A percentile compares a stretch with the other conserved stretches of the same genome.
Conservation (phyloP, 2,329 filamentous ascomycete genomes). For the Thyridium curvatum region DNA sequence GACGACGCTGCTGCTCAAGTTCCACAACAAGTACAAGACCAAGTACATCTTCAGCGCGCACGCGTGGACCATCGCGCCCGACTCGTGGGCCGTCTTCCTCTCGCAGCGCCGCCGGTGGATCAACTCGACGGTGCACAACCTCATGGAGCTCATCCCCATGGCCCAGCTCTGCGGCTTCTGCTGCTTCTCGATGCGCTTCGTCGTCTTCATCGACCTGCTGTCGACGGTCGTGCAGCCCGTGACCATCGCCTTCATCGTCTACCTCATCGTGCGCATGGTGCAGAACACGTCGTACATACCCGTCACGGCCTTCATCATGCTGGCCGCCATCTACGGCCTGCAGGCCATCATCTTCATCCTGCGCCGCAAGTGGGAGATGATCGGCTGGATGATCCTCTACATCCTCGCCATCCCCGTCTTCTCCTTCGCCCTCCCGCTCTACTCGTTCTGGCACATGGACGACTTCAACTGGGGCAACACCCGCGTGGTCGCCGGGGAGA, state of each 20-base stretch:
- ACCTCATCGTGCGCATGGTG: constrained; percentile 72
- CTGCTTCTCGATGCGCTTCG: constrained; percentile 98
- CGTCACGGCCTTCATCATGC: constrained; percentile 79
- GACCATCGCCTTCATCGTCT: constrained; percentile 81
- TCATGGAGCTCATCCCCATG: constrained; percentile 90
- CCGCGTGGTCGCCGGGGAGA: constrained; percentile 90
- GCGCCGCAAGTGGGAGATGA: constrained; percentile 98
- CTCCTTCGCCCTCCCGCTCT: constrained; percentile 81
- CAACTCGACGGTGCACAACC: constrained; percentile 97
- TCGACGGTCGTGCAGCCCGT: constrained; percentile 91
- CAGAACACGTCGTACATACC: constrained; percentile 62
- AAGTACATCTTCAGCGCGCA: constrained; percentile 92
- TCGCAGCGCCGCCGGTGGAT: constrained; percentile 99
- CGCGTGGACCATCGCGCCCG: constrained; percentile 94
- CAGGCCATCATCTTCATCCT: constrained; percentile 97
- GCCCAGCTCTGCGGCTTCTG: constrained; percentile 97
- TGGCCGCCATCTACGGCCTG: constrained; percentile 94
- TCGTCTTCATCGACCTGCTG: constrained; percentile 90
- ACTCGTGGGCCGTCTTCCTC: constrained; percentile 89
- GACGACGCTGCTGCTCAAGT: constrained; percentile 88
- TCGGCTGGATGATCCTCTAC: constrained; percentile 98
- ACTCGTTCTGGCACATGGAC: constrained; percentile 99
- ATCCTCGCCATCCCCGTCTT: constrained; percentile 87
- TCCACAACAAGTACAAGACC: constrained; percentile 92
- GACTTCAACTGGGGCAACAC: constrained; percentile 99